phyloP scores from a whole-genome alignment of 352 stramenopile genomes.

The Phytophthora pini region DNA sequence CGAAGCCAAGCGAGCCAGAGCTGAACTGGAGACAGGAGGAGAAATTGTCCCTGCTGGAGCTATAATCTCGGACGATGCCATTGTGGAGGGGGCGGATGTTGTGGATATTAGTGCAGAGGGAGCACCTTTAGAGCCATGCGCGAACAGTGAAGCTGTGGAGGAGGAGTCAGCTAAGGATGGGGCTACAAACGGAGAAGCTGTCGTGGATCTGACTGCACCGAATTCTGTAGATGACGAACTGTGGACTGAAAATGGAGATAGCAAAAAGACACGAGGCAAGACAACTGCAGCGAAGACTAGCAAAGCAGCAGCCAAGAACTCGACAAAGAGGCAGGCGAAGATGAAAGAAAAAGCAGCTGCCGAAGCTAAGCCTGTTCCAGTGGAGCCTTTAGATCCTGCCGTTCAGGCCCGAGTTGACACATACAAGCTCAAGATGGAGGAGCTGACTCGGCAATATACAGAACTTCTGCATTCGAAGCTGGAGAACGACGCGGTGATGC shows the following conservation, averaged over 20 bases:
- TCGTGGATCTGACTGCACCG: constrained; percentile 33
- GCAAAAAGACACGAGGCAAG: constrained; percentile 28
- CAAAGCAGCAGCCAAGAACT: constrained; percentile 14
- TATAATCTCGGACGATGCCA: constrained; percentile 25
- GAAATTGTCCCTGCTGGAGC: constrained; percentile 32
- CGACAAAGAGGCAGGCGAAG: constrained; percentile 36
- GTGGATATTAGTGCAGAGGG: constrained; percentile 23
- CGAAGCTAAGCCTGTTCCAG: constrained; percentile 17
- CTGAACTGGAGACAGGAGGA: constrained; percentile 24
- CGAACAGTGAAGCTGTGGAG: background rate
- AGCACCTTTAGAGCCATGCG: background rate
- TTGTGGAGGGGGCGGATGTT: constrained; percentile 25
- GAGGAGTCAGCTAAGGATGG: background rate
- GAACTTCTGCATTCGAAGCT: constrained; percentile 38
- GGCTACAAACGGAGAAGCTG: constrained; percentile 6
- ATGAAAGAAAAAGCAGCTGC: constrained; percentile 35
- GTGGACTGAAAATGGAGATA: constrained; percentile 12
- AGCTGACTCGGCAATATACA: constrained; percentile 59
- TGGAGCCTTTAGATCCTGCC: constrained; percentile 56
- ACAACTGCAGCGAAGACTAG: constrained; percentile 5
- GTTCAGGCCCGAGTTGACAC: constrained; percentile 70
- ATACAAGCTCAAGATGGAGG: constrained; percentile 81
- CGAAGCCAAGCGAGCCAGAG: constrained; percentile 34
- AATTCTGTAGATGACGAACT: background rate
- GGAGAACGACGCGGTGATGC: constrained; percentile 47